Base-by-base conservation (phyloP, 306 rosid genomes). In the Cercis canadensis region DNA sequence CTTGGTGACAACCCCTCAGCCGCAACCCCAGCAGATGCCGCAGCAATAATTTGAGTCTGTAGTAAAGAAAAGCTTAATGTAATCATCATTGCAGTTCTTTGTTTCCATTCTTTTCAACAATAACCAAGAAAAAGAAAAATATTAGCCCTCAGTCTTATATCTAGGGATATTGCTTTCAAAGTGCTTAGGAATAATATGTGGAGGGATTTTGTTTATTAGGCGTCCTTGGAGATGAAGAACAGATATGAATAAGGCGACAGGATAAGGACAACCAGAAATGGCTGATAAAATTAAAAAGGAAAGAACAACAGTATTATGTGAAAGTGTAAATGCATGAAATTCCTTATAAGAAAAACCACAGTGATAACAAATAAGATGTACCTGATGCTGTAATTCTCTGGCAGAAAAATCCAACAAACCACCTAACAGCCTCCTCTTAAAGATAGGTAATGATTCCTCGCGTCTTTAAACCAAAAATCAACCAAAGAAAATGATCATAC, bases 11-110 rank as follows among this genome's bases (percentile, higher is more conserved):
- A 86, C 51, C 96, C 91, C 82, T 82, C 99, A 2, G 97, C 86
- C 49, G 97, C 99, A 73, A 94, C 95, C 49, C 94, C 97, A 75
- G 99, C 99, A 75, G 96, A 88, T 60, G 96, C 97, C 18, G 89
- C 90, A 67, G 99, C 99, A 86, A 94, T 94, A 57, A 86, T 88
- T 83, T 94, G 92, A 76, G 96, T 89, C 99, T 94, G 96, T 76
- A 75, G 62, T 73, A 83, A 81, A 65, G 73, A 84, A 82, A 84
- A 72, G 40, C 56, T 62, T 62, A 72, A 76, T 81, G 80, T 82
- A 81, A 65, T 78, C 71, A 79, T 65, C 49, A 72, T 73, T 65
- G 49, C 37, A 17, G 56, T 64, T 81, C 73, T 65, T 55, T 51
- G 44, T 54, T 49, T 46, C 46, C 47, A 61, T 39, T 67, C 54